Percentiles rank a stretch among this genome's conserved stretches.
phyloP scores from a whole-genome alignment of 2,329 filamentous ascomycete genomes.

The Pseudocercospora vitis region DNA sequence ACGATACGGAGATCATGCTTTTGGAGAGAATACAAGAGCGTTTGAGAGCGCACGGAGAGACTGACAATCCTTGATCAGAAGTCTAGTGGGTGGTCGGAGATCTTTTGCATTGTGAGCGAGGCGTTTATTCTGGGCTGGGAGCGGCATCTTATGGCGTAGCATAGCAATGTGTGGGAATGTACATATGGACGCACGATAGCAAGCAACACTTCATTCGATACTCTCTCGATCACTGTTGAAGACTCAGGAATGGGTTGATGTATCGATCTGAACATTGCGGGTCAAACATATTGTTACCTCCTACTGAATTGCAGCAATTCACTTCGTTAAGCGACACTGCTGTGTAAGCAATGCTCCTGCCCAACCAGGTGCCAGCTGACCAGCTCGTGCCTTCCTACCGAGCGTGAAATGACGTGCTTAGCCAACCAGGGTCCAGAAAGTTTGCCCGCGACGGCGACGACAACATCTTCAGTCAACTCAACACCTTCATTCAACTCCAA shows the following conservation, averaged over 20 bases:
- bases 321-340: neutral
- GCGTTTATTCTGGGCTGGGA: neutral
- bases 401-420: constrained; percentile 6
- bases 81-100: neutral
- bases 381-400: neutral
- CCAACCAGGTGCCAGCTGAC: neutral
- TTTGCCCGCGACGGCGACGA: neutral
- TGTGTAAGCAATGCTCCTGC: neutral
- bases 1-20: constrained; percentile 39
- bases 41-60: constrained; percentile 28
- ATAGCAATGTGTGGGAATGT: neutral
- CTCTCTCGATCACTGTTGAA: too few relatives aligned
- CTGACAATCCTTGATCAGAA: constrained; percentile 6
- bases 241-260: neutral
- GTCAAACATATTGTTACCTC: neutral
- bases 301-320: neutral
- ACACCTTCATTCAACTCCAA: neutral
- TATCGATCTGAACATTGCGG: too few relatives aligned
- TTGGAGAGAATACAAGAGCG: constrained; percentile 40
- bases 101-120: neutral
- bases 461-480: neutral
- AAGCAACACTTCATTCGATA: too few relatives aligned
- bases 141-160: neutral
- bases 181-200: too few relatives aligned
- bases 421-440: constrained; percentile 6